These are phyloP conservation scores for Cercospora beticola DNA, from an alignment of 2,329 filamentous ascomycete genomes.

Conservation along the genomic window DNA sequence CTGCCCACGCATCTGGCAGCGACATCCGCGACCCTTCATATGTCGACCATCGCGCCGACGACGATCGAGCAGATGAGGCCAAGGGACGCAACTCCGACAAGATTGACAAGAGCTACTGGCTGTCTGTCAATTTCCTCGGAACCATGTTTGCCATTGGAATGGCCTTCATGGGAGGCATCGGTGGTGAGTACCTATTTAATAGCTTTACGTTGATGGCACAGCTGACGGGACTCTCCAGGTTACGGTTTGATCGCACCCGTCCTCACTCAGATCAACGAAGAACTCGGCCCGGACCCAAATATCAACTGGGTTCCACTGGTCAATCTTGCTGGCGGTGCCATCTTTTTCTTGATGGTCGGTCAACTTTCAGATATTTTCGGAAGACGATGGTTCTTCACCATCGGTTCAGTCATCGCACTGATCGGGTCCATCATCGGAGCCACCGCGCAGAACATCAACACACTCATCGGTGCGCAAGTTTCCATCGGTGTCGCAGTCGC, in stretches of 20 bases:
- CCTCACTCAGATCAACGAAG: conserved; percentile 37
- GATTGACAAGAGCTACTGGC: conserved; percentile 29
- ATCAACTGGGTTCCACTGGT: conserved; percentile 42
- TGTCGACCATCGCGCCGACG: conserved; percentile 27
- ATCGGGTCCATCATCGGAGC: conserved; percentile 41
- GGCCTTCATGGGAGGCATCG: conserved; percentile 32
- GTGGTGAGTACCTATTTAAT: conserved; percentile 19
- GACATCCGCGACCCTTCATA: conserved; percentile 15
- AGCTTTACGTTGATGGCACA: neutral
- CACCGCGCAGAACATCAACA: conserved; percentile 29
- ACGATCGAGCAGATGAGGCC: conserved; percentile 30
- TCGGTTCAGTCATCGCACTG: conserved; percentile 36
- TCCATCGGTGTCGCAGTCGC: conserved; percentile 43
- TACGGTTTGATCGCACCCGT: conserved; percentile 31
- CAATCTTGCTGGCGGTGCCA: conserved; percentile 39
- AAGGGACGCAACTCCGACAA: conserved; percentile 29
- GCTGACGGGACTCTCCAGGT: conserved; percentile 14
- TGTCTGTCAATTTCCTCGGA: conserved; percentile 29
- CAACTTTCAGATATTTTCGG: conserved; percentile 43
- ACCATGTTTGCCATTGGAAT: conserved; percentile 31
- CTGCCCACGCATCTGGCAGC: conserved; percentile 2
- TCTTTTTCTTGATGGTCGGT: conserved; percentile 41
- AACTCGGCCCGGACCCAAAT: conserved; percentile 41
- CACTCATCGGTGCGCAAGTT: conserved; percentile 32
- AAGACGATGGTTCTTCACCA: conserved; percentile 40